phyloP scores from a whole-genome alignment of 306 rosid genomes.

The Mimosa bimucronata region DNA sequence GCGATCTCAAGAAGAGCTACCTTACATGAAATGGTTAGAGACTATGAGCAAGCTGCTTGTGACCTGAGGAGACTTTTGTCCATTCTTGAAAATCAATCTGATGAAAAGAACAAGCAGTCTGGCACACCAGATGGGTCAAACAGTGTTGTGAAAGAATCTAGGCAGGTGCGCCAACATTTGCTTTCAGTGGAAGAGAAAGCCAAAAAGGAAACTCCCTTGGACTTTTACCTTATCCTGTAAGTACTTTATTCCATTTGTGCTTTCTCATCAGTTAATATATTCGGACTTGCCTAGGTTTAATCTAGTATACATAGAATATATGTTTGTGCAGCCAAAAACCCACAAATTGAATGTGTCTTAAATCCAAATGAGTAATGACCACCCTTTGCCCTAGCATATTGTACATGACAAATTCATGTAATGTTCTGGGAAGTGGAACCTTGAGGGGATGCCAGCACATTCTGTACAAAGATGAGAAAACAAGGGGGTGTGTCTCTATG shows the following conservation, averaged over 20 bases:
- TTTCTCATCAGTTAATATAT: neutral
- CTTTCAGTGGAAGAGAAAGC: slow-evolving; percentile 71
- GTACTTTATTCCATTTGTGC: slow-evolving; percentile 42
- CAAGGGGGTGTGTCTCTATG: neutral
- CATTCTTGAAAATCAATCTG: slow-evolving; percentile 67
- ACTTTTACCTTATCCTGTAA: slow-evolving; percentile 87
- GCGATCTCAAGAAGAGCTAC: slow-evolving; percentile 93
- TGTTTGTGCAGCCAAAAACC: neutral
- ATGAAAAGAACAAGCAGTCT: slow-evolving; percentile 51
- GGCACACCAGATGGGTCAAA: slow-evolving; percentile 58
- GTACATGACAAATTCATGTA: neutral
- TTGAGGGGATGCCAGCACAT: neutral
- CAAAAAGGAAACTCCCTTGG: slow-evolving; percentile 64
- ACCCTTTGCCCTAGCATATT: slow-evolving; percentile 3
- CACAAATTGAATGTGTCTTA: slow-evolving; percentile 16
- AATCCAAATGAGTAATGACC: neutral
- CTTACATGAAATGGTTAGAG: slow-evolving; percentile 84
- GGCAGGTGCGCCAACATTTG: slow-evolving; percentile 61
- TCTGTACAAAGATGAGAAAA: slow-evolving; percentile 16
- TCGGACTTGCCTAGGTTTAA: slow-evolving; percentile 10
- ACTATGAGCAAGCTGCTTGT: slow-evolving; percentile 72
- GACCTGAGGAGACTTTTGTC: slow-evolving; percentile 69
- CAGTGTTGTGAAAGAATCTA: slow-evolving; percentile 61
- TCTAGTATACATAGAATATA: slow-evolving; percentile 9
- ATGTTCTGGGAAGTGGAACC: neutral